Evolutionary conservation across 768 basidiomycete species (phyloP).

Genomic region (Xerocomellus dryophilus): DNA sequence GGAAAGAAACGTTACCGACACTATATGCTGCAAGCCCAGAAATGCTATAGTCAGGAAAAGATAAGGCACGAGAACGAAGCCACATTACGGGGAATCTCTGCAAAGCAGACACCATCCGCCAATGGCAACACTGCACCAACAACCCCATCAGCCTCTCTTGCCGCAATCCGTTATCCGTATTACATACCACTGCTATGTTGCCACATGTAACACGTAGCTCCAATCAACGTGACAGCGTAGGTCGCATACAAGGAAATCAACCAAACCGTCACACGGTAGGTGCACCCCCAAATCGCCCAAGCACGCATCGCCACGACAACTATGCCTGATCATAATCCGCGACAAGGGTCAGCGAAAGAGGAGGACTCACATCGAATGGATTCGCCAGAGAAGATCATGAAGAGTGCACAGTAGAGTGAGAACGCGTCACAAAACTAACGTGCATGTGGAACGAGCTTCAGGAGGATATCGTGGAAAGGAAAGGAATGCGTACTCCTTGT

Average conservation of each 20-base stretch:
- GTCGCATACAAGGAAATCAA: conserved; percentile 6
- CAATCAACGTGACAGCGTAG: conserved; percentile 9
- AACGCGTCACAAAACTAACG: conserved; percentile 16
- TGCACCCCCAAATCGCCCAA: conserved; percentile 21
- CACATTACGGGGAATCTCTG: neutral
- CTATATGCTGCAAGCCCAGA: neutral
- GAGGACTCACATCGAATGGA: conserved; percentile 14
- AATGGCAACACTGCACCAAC: neutral
- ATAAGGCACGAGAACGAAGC: neutral
- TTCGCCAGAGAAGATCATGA: conserved; percentile 11
- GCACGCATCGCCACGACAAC: conserved; percentile 20
- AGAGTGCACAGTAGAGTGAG: conserved; percentile 6
- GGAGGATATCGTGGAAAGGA: neutral
- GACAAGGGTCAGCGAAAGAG: neutral
- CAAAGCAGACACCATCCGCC: neutral
- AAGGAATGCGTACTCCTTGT: neutral
- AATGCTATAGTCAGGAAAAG: neutral
- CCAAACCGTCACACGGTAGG: neutral
- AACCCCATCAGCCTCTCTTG: neutral
- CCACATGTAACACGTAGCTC: conserved; percentile 6
- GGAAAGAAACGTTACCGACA: conserved; percentile 1
- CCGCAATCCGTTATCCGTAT: neutral
- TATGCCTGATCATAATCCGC: neutral
- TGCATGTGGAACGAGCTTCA: neutral
- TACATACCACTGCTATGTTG: conserved; percentile 1